Percentiles rank a stretch among this genome's conserved stretches.
These are phyloP conservation scores for Asterella californica DNA, from an alignment of 225 moss, liverwort and hornwort species.

Conservation along the genomic window DNA sequence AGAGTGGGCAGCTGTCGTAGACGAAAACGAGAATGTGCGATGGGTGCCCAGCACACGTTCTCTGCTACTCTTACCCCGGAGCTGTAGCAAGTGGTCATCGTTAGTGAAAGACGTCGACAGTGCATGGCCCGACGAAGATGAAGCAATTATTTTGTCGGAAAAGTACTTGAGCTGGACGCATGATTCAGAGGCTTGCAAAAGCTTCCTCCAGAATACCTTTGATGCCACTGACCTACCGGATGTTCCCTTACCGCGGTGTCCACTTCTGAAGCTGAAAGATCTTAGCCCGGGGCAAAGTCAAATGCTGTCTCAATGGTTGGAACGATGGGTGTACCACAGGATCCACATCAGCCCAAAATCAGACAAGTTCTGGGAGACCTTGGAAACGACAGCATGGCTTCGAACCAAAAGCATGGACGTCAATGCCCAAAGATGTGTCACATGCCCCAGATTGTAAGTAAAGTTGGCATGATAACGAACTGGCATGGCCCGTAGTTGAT, in stretches of 20 bases:
- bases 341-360: background rate
- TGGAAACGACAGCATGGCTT: too few relatives aligned
- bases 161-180: background rate
- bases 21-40: background rate
- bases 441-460: too few relatives aligned
- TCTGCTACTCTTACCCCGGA: background rate
- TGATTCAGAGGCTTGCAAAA: background rate
- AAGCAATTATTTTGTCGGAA: background rate
- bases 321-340: background rate
- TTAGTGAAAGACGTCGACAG: background rate
- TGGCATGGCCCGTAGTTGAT: too few relatives aligned
- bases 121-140: background rate
- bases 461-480: too few relatives aligned
- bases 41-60: too few relatives aligned
- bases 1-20: background rate
- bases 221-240: conserved; percentile 12
- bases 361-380: background rate
- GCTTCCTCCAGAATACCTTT: background rate
- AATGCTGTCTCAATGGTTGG: conserved; percentile 6
- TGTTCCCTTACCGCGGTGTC: background rate
- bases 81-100: conserved; percentile 14
- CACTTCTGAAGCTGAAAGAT: background rate
- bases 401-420: too few relatives aligned
- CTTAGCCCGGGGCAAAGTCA: too few relatives aligned
- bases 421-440: too few relatives aligned